Base-by-base conservation (phyloP, 1,284 basidiomycete genomes). In the Leucoagaricus sp. region DNA sequence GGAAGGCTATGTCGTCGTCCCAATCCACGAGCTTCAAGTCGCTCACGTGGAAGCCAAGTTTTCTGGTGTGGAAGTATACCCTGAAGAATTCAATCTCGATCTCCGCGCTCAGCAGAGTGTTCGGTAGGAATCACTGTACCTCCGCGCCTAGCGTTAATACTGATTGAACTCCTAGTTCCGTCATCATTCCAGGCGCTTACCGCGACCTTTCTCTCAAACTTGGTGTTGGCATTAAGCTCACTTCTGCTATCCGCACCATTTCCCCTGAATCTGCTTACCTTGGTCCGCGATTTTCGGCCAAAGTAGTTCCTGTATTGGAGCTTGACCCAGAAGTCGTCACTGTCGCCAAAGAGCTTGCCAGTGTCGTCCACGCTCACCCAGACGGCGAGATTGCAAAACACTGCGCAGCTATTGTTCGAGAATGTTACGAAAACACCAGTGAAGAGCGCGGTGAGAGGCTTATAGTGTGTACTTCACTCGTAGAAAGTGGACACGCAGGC, bases 241-340 rank as follows among this genome's bases (percentile, higher is more conserved):
- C 81, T 2, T 80, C 78, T 13, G 79, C 79, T 7, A 71, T 81
- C n/a, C 77, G 81, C 56, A 81, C 80, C 1, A 81, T 83, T 38
- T 82, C 80, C n/a, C 80, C 80, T 1, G 75, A 78, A 41, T 79
- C 78, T 4, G 80, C 79, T 2, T 80, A 77, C 61, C 65, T 82
- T 8, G 79, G 81, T 2, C 80, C 79, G 1, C 74, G 78, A 69
- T 72, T 87, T 77, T 74, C 83, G 64, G 58, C 83, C 63, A 63
- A 87, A 63, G 73, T 91, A 72, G 78, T 92, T 72, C 72, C 89
- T 69, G 73, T 79, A 68, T 75, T 93, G 72, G 68, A 75, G 71
- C 71, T 88, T 72, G 75, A 93, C 72, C 67, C 81, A 69, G 72
- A 71, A 26, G 69, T 81, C 17, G 69, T 82, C 28, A 80, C 77